Evolutionary conservation across 2,329 filamentous ascomycete species (phyloP), one percentile per base, ranked within the genome.

Genomic region (Cladobotryum protrusum): DNA sequence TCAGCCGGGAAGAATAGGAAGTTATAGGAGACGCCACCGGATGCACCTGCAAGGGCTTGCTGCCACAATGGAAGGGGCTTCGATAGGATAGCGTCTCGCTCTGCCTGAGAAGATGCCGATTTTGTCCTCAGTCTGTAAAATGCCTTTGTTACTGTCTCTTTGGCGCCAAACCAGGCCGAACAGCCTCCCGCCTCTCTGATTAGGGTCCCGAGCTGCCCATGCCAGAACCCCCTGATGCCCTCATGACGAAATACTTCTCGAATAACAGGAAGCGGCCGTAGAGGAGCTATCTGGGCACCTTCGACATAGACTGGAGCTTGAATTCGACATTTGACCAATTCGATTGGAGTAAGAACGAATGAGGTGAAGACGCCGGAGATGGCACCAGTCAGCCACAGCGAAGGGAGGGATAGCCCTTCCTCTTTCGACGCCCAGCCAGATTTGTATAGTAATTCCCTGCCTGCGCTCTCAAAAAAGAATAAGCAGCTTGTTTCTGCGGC

Each of bases 261-360:
- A 40, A 97, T 86, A 39, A 96, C 83, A 5, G 79, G 70, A 12
- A 88, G 63, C 0, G 90, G 85, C 1, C 80, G 79, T 5, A 87
- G 77, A 3, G 77, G 70, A 12, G 72, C 73, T 3, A 67, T 67
- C 2, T 61, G 62, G 19, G 64, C 65, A 18, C 73, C 74, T 19
- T 71, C 69, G 2, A 67, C 63, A 1, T 71, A 65, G 14, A 61
- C 63, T 9, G 78, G 89, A 1, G 92, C 91, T 67, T 99, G 93
- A 72, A 99, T 95, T 70, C 93, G 95, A 79, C 93, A 99, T 72
- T 99, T 99, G 65, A 99, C 87, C 47, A 99, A 81, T 71, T 99
- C 93, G 57, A 99, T 89, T 0, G 93, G 93, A 0, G 93, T 99
- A 54, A 99, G 81, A 32, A 96, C 82, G 43, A 96, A 77, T 0